Conservation (phyloP, 2,329 filamentous ascomycete species). For the Diaporthe vexans region DNA sequence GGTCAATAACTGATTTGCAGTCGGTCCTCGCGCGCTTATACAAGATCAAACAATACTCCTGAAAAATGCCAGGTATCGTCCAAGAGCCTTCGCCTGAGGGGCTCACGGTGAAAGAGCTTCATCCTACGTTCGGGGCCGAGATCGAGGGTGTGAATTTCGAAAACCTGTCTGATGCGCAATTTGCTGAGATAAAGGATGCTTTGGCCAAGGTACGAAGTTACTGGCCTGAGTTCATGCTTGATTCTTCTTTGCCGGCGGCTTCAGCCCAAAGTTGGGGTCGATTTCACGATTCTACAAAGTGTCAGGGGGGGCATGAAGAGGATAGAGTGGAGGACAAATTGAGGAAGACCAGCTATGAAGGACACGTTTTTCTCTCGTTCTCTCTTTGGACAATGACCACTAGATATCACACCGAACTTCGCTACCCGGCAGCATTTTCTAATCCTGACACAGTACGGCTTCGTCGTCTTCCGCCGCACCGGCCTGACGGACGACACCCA, state of each 20-base stretch:
- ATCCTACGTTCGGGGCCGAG: constrained; percentile 49
- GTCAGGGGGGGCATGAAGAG: not conserved
- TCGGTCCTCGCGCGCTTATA: not conserved
- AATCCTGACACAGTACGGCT: constrained; percentile 51
- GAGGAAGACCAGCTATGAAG: not conserved
- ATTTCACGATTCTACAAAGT: not conserved
- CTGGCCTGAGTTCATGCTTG: not conserved
- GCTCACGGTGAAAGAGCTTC: constrained; percentile 44
- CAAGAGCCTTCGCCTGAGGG: constrained; percentile 46
- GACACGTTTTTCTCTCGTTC: not conserved
- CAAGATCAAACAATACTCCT: not conserved
- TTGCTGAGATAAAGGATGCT: constrained; percentile 50
- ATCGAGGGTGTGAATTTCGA: constrained; percentile 51
- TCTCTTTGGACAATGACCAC: not conserved
- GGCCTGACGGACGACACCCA: constrained; percentile 64
- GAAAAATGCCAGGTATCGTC: constrained; percentile 49
- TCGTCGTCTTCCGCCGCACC: constrained; percentile 65
- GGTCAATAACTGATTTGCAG: not conserved
- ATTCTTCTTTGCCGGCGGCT: not conserved
- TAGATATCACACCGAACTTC: not conserved
- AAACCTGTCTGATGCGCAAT: constrained; percentile 50
- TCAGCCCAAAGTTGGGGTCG: not conserved
- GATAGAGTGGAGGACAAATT: not conserved
- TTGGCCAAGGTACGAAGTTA: constrained; percentile 51
- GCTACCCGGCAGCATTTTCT: not conserved